Evolutionary conservation across 441 rosid species (phyloP).

Genomic region (Raphanus hybrid): DNA sequence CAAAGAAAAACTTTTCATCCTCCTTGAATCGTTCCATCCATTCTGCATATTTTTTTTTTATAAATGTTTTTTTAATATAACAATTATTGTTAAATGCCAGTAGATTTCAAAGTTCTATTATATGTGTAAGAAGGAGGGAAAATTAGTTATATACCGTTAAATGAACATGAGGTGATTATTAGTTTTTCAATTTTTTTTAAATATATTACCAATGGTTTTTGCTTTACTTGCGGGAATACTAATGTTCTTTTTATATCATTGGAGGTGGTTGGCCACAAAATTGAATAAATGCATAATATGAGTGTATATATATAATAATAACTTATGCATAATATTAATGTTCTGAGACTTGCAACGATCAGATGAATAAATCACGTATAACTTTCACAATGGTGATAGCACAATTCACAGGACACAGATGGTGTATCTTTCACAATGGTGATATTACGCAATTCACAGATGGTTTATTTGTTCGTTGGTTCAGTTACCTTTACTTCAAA

Average conservation of each 20-base stretch:
- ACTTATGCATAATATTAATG: too few relatives aligned
- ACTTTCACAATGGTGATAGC: too few relatives aligned
- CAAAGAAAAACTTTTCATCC: slow-evolving; percentile 30
- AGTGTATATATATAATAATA: too few relatives aligned
- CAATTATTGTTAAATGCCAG: slow-evolving; percentile 1
- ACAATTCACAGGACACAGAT: too few relatives aligned
- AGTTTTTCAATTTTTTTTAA: neutral
- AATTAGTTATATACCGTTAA: slow-evolving; percentile 34
- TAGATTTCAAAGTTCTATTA: slow-evolving; percentile 21
- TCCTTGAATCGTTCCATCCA: slow-evolving; percentile 27
- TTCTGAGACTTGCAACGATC: too few relatives aligned
- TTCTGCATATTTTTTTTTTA: slow-evolving; percentile 14
- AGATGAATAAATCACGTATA: too few relatives aligned
- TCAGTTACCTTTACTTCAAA: too few relatives aligned
- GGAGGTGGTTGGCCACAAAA: slow-evolving; percentile 24
- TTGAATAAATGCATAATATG: neutral
- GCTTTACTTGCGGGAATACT: slow-evolving; percentile 37
- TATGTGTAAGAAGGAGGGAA: slow-evolving; percentile 30
- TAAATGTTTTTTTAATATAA: neutral
- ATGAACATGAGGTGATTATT: slow-evolving; percentile 33
- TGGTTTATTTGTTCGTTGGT: too few relatives aligned
- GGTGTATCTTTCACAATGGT: too few relatives aligned
- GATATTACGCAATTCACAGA: too few relatives aligned
- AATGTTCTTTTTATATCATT: slow-evolving; percentile 22
- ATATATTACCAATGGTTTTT: slow-evolving; percentile 25